Conservation (phyloP, 371 early-diverging fungal species). For the Mortierella polycephala region DNA sequence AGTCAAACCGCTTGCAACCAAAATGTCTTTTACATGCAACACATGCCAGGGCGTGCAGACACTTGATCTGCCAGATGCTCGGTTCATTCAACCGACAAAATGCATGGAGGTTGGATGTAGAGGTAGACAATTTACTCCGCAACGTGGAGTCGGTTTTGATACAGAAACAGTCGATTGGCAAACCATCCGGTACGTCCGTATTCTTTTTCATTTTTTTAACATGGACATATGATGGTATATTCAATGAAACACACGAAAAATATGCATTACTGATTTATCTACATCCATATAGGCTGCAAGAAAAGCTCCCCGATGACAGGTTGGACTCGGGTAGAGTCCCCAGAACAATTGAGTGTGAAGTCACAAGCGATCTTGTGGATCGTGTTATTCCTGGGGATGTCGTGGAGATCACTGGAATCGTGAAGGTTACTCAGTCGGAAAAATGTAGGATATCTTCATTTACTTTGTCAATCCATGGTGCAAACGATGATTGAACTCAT, state of each 20-base stretch:
- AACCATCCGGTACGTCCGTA: conserved; percentile 59
- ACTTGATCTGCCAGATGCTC: conserved; percentile 59
- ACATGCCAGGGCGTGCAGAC: conserved; percentile 56
- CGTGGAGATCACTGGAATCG: conserved; percentile 93
- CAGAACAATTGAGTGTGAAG: conserved; percentile 94
- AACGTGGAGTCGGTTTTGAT: conserved; percentile 58
- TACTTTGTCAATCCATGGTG: not conserved
- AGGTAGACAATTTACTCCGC: conserved; percentile 59
- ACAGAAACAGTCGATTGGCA: conserved; percentile 76
- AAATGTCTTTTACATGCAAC: conserved; percentile 61
- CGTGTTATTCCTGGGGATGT: conserved; percentile 98
- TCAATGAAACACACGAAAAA: not conserved
- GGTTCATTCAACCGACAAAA: conserved; percentile 55
- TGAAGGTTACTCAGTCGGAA: conserved; percentile 75
- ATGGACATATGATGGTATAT: not conserved
- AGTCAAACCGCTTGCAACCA: conserved; percentile 60
- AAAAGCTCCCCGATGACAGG: conserved; percentile 77
- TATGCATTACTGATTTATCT: not conserved
- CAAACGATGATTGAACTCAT: too few species aligned
- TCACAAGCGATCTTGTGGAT: conserved; percentile 97
- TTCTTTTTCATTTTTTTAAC: too few species aligned
- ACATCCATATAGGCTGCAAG: conserved; percentile 65
- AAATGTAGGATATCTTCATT: conserved; percentile 47
- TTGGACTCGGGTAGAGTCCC: conserved; percentile 95
- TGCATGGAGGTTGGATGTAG: conserved; percentile 62